Evolutionary conservation across 2,329 filamentous ascomycete species (phyloP).

Genomic region (Fusarium sp.): DNA sequence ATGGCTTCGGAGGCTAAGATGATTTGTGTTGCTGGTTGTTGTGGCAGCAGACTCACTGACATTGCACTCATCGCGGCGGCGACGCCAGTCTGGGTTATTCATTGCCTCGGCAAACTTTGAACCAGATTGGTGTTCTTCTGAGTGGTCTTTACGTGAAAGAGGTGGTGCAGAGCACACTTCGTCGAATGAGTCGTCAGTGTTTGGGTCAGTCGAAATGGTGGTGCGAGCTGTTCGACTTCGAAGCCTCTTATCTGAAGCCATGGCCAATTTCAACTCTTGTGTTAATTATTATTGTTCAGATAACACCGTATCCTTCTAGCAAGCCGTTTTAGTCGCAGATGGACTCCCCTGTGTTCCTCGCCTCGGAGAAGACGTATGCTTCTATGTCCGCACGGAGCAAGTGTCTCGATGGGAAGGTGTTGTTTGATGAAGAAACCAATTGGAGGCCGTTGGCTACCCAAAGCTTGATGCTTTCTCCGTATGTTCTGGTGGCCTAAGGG

Average conservation of each 20-base stretch:
- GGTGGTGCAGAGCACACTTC: slow-evolving; percentile 20
- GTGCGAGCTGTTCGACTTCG: slow-evolving; percentile 17
- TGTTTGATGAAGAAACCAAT: not conserved
- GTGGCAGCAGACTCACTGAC: slow-evolving; percentile 21
- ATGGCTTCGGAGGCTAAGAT: not conserved
- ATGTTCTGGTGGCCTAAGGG: not conserved
- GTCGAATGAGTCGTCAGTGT: slow-evolving; percentile 26
- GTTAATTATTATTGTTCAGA: not conserved
- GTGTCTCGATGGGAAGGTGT: not conserved
- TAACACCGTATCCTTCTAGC: not conserved
- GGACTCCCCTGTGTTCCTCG: no score
- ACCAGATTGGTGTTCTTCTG: slow-evolving; percentile 34
- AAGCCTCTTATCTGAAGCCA: slow-evolving; percentile 23
- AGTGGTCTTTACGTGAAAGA: slow-evolving; percentile 22
- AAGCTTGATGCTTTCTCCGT: not conserved
- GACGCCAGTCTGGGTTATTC: slow-evolving; percentile 55
- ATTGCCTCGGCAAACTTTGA: slow-evolving; percentile 52
- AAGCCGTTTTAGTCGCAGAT: not conserved
- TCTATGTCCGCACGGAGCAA: not conserved
- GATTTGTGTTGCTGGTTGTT: slow-evolving; percentile 1
- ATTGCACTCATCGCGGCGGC: slow-evolving; percentile 38
- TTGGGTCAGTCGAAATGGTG: slow-evolving; percentile 10
- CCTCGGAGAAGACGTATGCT: not conserved
- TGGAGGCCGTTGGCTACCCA: not conserved
- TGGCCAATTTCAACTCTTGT: not conserved